Conservation (phyloP, 441 rosid species). For the Pelargonium cotyledonis region DNA sequence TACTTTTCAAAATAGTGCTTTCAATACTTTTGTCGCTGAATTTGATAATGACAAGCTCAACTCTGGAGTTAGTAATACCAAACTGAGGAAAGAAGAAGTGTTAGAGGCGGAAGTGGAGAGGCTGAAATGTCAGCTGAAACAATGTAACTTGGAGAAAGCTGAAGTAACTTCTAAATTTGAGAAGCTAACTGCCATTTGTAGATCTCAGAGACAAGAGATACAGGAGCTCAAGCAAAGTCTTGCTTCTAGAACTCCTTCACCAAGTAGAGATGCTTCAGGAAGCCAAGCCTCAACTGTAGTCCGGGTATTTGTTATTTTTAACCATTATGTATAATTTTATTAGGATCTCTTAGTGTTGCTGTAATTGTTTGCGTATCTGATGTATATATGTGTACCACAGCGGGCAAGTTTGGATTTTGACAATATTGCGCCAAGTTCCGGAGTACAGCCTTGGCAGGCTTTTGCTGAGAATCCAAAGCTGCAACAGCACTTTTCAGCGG, state of each 20-base stretch:
- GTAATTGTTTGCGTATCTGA: not conserved
- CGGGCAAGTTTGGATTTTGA: conserved; percentile 27
- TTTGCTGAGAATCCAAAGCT: conserved; percentile 52
- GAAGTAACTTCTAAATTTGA: conserved; percentile 77
- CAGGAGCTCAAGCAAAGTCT: conserved; percentile 87
- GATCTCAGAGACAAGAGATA: conserved; percentile 88
- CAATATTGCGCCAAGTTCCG: conserved; percentile 40
- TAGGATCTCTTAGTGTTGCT: not conserved
- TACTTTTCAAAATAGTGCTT: conserved; percentile 47
- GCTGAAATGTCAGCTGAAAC: conserved; percentile 71
- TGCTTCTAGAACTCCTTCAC: conserved; percentile 54
- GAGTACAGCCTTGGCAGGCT: conserved; percentile 64
- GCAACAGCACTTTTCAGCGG: conserved; percentile 36
- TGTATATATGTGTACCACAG: conserved; percentile 23
- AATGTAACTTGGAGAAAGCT: conserved; percentile 57
- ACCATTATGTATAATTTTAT: not conserved
- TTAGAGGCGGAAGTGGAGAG: conserved; percentile 59
- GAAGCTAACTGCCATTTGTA: conserved; percentile 87
- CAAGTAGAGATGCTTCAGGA: conserved; percentile 39
- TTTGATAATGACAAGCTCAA: conserved; percentile 64
- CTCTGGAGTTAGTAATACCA: conserved; percentile 27
- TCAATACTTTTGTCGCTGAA: conserved; percentile 73
- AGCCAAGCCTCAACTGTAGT: conserved; percentile 39
- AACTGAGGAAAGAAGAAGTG: conserved; percentile 42
- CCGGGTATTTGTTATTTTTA: conserved; percentile 10